A percentile compares a stretch with the other conserved stretches of the same genome.
Conservation (phyloP, 2,329 filamentous ascomycete genomes). For the Leptographium procerum region DNA sequence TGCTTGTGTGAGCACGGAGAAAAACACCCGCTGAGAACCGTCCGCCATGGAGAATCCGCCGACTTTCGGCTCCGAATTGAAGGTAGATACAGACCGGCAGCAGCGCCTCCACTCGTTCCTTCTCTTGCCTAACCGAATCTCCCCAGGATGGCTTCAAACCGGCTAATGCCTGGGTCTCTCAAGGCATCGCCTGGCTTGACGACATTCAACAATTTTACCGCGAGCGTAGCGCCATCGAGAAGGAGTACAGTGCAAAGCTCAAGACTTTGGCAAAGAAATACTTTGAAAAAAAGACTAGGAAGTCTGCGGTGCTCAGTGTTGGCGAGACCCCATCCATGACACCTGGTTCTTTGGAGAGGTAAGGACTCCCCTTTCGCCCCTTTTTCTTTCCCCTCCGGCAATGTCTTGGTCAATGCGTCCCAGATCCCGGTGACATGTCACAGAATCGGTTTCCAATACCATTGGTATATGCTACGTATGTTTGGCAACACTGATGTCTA, state of each 20-base stretch:
- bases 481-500: neutral
- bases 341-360: conserved; percentile 88
- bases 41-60: conserved; percentile 69
- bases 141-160: conserved; percentile 87
- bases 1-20: neutral
- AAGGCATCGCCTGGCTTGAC: conserved; percentile 88
- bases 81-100: conserved; percentile 44
- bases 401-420: too few species aligned
- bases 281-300: conserved; percentile 87
- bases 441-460: neutral
- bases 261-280: conserved; percentile 86
- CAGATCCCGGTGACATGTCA: neutral
- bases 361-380: conserved; percentile 9
- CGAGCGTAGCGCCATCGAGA: conserved; percentile 86
- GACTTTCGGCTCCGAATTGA: conserved; percentile 87
- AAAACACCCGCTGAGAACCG: neutral
- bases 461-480: neutral
- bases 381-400: too few species aligned
- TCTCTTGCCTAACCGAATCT: neutral
- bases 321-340: conserved; percentile 89
- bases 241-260: conserved; percentile 88
- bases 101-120: neutral
- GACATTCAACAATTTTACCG: conserved; percentile 97
- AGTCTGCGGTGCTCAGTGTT: conserved; percentile 70
- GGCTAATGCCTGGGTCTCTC: conserved; percentile 81